These are phyloP conservation scores for Thalia dealbata DNA, from an alignment of 176 grass and related monocot species.

Conservation along the genomic window DNA sequence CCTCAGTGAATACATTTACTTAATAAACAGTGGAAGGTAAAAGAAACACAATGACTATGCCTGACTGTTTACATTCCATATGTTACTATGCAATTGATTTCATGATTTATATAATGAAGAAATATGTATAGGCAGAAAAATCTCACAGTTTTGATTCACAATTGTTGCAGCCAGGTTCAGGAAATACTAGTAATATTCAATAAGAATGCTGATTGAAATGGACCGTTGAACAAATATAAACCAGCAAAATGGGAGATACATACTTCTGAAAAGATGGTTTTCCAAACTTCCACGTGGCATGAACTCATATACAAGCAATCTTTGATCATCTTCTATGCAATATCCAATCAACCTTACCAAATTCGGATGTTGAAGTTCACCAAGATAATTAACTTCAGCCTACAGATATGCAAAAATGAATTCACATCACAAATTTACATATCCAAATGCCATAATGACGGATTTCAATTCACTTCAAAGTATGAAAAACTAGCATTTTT, in stretches of 20 bases:
- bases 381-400: slow-evolving; percentile 99
- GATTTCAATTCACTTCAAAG: slow-evolving; percentile 7
- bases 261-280: slow-evolving; percentile 99
- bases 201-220: not conserved
- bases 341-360: slow-evolving; percentile 97
- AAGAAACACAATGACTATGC: not conserved
- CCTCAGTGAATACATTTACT: not conserved
- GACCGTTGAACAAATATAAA: not conserved
- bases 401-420: slow-evolving; percentile 16
- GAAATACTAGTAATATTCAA: not conserved
- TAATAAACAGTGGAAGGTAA: not conserved
- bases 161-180: not conserved
- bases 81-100: not conserved
- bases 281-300: slow-evolving; percentile 99
- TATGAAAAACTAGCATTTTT: not conserved
- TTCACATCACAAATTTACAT: not conserved
- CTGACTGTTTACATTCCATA: not conserved
- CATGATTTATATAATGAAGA: not conserved
- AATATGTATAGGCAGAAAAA: not conserved
- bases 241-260: slow-evolving; percentile 11
- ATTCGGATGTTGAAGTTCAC: slow-evolving; percentile 90
- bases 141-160: not conserved
- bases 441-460: not conserved
- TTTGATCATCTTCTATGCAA: slow-evolving; percentile 99
- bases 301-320: slow-evolving; percentile 94